Evolutionary conservation across 75 land plant genomes (phyloP).

Genomic region (Adiantum capillusveneris): DNA sequence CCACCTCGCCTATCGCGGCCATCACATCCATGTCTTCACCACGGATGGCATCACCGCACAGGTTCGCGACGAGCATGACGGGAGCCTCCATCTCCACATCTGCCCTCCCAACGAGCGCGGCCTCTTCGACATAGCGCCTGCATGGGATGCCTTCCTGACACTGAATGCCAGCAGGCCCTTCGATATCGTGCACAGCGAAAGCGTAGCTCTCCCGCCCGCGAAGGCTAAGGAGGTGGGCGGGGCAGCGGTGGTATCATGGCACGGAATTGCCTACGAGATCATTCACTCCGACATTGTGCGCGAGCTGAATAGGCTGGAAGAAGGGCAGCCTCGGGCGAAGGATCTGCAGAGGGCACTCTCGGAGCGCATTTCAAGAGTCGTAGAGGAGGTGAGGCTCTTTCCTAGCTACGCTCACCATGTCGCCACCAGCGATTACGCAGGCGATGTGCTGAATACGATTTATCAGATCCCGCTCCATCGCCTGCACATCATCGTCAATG

Average conservation of each 20-base stretch:
- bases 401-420: slow-evolving; percentile 56
- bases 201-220: slow-evolving; percentile 80
- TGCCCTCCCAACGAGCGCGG: slow-evolving; percentile 24
- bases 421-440: slow-evolving; percentile 71
- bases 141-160: slow-evolving; percentile 44
- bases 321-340: slow-evolving; percentile 42
- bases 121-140: slow-evolving; percentile 37
- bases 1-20: slow-evolving; percentile 68
- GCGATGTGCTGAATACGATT: slow-evolving; percentile 61
- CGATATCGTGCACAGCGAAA: slow-evolving; percentile 84
- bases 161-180: slow-evolving; percentile 40
- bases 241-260: slow-evolving; percentile 79
- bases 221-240: slow-evolving; percentile 31
- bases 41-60: slow-evolving; percentile 26
- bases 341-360: slow-evolving; percentile 29
- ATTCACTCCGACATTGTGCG: slow-evolving; percentile 68
- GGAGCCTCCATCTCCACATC: slow-evolving; percentile 27
- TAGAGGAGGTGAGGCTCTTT: slow-evolving; percentile 68
- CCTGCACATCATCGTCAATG: slow-evolving; percentile 69
- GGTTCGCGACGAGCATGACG: slow-evolving; percentile 11
- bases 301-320: slow-evolving; percentile 39
- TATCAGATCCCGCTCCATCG: slow-evolving; percentile 56
- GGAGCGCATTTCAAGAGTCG: slow-evolving; percentile 34
- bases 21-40: slow-evolving; percentile 67
- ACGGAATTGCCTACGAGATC: slow-evolving; percentile 72